Conservation (phyloP, 148 eudicot genomes). For the Rhododendron vialii region DNA sequence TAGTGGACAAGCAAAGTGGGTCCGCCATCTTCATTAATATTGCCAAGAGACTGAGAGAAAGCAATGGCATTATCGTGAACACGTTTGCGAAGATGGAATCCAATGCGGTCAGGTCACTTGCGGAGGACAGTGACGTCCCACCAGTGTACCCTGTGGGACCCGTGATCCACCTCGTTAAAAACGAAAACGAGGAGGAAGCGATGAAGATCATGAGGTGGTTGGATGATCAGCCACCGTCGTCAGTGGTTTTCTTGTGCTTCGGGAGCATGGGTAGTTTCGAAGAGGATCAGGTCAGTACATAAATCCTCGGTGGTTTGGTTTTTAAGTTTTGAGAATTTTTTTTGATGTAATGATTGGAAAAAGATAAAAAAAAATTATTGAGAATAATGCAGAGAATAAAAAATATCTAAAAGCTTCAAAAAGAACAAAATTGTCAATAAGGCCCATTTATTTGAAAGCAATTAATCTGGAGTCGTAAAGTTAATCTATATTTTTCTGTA, state of each 20-base stretch:
- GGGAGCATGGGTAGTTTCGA: constrained; percentile 38
- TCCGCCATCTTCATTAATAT: background rate
- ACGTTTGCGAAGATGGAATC: constrained; percentile 31
- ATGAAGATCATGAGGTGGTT: constrained; percentile 23
- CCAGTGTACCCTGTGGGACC: constrained; percentile 36
- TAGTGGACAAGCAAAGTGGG: background rate
- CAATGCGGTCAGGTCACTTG: background rate
- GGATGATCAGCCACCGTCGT: constrained; percentile 26
- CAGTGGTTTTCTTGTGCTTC: constrained; percentile 45
- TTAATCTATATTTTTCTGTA: no score
- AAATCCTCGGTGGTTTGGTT: no score
- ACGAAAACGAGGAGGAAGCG: background rate
- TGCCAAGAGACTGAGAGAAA: background rate
- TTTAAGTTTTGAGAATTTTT: no score
- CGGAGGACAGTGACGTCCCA: background rate
- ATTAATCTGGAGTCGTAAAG: no score
- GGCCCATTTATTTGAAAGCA: no score
- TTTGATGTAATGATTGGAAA: no score
- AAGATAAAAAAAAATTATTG: no score
- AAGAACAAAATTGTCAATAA: no score
- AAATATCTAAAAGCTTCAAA: no score
- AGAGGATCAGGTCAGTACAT: constrained; percentile 20
- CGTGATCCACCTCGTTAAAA: constrained; percentile 7
- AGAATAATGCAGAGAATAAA: no score
- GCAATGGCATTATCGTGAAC: constrained; percentile 24